Conservation (phyloP, 306 rosid species). For the Lathyrus oleraceus region DNA sequence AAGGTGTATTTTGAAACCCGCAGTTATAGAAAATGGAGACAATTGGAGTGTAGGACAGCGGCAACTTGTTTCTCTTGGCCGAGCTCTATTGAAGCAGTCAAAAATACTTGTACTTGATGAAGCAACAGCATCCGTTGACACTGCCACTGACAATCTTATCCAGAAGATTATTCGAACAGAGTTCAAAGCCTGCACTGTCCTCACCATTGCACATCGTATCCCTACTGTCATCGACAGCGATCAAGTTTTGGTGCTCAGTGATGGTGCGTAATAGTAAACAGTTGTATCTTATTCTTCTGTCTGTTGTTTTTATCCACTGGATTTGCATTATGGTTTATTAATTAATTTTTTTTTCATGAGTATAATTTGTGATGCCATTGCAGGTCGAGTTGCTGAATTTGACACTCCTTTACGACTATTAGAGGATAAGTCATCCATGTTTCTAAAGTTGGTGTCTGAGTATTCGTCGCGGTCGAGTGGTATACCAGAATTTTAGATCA, state of each 20-base stretch:
- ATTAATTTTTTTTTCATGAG: conserved; percentile 3
- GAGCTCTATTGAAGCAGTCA: conserved; percentile 93
- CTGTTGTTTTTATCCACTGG: not conserved
- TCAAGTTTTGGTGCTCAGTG: conserved; percentile 90
- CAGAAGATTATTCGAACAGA: conserved; percentile 89
- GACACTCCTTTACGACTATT: conserved; percentile 75
- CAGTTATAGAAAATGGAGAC: conserved; percentile 99
- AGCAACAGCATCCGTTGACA: conserved; percentile 97
- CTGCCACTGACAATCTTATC: conserved; percentile 89
- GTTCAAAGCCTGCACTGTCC: conserved; percentile 88
- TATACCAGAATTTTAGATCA: conserved; percentile 62
- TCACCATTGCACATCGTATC: conserved; percentile 96
- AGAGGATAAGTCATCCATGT: conserved; percentile 95
- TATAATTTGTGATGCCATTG: conserved; percentile 9
- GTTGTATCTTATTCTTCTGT: not conserved
- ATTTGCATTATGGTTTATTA: conserved; percentile 16
- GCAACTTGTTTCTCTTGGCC: conserved; percentile 91
- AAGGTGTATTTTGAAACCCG: conserved; percentile 31
- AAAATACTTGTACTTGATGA: conserved; percentile 94
- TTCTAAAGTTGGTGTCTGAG: conserved; percentile 85
- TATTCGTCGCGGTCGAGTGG: conserved; percentile 88
- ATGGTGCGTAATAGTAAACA: conserved; percentile 57
- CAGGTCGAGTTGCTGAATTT: conserved; percentile 87
- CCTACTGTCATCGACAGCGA: conserved; percentile 98
- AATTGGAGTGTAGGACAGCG: conserved; percentile 99